Percentiles rank a stretch among this genome's conserved stretches.
These are phyloP conservation scores for Wickerhamiella slavikovae DNA, from an alignment of 805 yeast species.

Conservation along the genomic window DNA sequence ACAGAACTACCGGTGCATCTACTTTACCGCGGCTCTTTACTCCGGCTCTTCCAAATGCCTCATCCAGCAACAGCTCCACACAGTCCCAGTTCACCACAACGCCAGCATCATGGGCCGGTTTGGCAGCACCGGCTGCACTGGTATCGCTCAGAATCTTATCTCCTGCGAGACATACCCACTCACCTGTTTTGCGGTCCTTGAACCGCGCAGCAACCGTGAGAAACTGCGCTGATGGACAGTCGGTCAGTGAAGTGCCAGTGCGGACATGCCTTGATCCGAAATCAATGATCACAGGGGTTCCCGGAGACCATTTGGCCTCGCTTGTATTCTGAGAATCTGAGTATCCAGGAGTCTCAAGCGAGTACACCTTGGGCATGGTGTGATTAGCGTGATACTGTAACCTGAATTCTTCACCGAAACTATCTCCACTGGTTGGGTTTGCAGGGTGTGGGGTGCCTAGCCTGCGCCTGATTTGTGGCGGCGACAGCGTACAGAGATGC, in stretches of 20 bases:
- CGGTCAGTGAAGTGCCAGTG: conserved; percentile 17
- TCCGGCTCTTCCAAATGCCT: conserved; percentile 59
- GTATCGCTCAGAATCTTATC: conserved; percentile 60
- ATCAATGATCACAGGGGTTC: conserved; percentile 73
- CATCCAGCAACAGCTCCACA: conserved; percentile 65
- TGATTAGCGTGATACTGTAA: no score
- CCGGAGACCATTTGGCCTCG: conserved; percentile 31
- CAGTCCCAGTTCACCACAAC: conserved; percentile 85
- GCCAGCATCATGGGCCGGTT: conserved; percentile 73
- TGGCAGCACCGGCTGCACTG: conserved; percentile 42
- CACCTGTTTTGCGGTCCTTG: conserved; percentile 46
- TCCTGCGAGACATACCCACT: conserved; percentile 55
- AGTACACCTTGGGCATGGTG: no score
- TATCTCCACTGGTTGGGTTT: no score
- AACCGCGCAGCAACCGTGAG: conserved; percentile 51
- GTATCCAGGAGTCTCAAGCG: no score
- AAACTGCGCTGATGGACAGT: conserved; percentile 34
- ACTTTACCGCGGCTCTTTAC: conserved; percentile 34
- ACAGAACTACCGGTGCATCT: conserved; percentile 61
- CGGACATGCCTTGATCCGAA: conserved; percentile 41
- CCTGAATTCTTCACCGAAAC: no score
- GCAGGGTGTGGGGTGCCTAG: no score
- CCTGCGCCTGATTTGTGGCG: no score
- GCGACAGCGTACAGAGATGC: no score
- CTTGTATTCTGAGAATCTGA: no score